Conservation (phyloP, 257 asterid genomes). For the Solanum corneliomulleri region DNA sequence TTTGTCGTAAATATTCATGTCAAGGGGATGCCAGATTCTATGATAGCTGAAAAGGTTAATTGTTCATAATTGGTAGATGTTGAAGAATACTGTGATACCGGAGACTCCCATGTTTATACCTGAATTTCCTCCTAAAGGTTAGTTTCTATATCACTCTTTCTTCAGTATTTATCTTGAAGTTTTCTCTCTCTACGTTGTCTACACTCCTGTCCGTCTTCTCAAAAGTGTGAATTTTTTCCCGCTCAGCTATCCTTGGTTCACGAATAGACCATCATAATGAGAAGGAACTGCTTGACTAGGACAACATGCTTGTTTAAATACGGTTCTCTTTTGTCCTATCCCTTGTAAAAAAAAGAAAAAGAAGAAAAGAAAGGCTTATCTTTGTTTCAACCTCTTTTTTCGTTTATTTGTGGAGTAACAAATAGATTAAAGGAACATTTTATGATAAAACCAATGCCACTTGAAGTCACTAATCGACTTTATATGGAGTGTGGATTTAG, state of each 20-base stretch:
- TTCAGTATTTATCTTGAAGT: background rate
- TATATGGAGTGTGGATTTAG: slow-evolving; percentile 19
- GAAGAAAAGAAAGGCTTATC: background rate
- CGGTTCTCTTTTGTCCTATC: background rate
- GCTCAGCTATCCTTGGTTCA: background rate
- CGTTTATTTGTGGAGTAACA: background rate
- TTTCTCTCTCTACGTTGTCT: background rate
- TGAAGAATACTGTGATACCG: slow-evolving; percentile 82
- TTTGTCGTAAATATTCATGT: background rate
- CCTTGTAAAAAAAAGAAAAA: background rate
- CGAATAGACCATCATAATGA: background rate
- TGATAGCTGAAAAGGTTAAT: background rate
- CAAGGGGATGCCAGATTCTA: background rate
- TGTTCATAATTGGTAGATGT: slow-evolving; percentile 33
- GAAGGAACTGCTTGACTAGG: background rate
- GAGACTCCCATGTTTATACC: slow-evolving; percentile 91
- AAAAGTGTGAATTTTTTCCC: background rate
- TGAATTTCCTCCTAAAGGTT: slow-evolving; percentile 94
- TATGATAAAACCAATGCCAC: background rate
- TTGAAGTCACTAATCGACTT: background rate
- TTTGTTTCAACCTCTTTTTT: background rate
- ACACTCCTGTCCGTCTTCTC: background rate
- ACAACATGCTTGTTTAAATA: background rate
- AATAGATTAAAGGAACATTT: too few species aligned
- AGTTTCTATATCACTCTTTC: background rate